A percentile compares a stretch with the other conserved stretches of the same genome.
Evolutionary conservation across 1,284 basidiomycete genomes (phyloP).

Genomic region (Pulveroboletus sp.): DNA sequence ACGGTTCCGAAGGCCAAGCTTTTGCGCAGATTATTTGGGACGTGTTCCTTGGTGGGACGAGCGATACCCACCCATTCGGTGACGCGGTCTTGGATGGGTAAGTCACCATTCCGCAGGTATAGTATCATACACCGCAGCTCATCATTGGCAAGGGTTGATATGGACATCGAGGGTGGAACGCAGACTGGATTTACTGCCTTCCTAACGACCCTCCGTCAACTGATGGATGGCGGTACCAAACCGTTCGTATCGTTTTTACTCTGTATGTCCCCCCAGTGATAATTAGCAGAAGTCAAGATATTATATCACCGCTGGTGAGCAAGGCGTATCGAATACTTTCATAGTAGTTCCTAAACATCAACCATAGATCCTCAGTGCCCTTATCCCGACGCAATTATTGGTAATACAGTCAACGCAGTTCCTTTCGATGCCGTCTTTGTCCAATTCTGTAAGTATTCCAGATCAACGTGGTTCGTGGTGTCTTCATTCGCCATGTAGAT

Average conservation of each 20-base stretch:
- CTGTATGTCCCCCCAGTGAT: constrained; percentile 3
- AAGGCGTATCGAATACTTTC: neutral
- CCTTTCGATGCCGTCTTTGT: constrained; percentile 66
- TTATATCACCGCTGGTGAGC: constrained; percentile 52
- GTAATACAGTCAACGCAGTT: constrained; percentile 54
- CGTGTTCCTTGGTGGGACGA: constrained; percentile 57
- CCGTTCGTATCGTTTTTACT: constrained; percentile 34
- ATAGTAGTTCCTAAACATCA: neutral
- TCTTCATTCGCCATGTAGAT: no score
- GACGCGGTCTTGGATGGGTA: constrained; percentile 66
- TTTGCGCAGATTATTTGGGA: constrained; percentile 68
- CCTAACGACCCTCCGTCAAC: constrained; percentile 51
- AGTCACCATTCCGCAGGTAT: constrained; percentile 11
- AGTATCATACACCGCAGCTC: no score
- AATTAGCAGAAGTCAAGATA: constrained; percentile 41
- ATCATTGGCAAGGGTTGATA: constrained; percentile 66
- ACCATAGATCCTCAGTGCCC: constrained; percentile 60
- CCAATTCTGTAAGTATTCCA: constrained; percentile 56
- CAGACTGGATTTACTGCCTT: constrained; percentile 56
- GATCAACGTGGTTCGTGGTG: no score
- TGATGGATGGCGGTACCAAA: constrained; percentile 52
- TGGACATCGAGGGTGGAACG: constrained; percentile 67
- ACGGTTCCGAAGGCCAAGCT: constrained; percentile 49
- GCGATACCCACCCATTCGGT: constrained; percentile 58
- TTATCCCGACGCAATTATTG: constrained; percentile 61